Conservation (phyloP, 192 early-diverging fungal genomes). For the Gaertneriomyces sp. region DNA sequence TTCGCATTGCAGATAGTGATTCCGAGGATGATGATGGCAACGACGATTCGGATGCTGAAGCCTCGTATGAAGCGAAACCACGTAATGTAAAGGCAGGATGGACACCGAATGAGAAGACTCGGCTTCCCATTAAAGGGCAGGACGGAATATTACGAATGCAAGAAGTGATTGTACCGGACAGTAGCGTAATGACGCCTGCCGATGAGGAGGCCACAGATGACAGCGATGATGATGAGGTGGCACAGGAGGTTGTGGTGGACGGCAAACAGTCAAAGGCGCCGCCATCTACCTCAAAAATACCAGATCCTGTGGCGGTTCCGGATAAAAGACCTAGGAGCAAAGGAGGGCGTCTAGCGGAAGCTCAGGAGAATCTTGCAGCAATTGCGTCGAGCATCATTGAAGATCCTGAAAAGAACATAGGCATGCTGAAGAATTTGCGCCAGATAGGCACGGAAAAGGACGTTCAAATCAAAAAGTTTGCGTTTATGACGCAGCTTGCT, state of each 20-base stretch:
- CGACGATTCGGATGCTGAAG: constrained; percentile 53
- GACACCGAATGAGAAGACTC: constrained; percentile 50
- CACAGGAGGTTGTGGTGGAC: constrained; percentile 3
- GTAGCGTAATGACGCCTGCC: background rate
- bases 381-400: constrained; percentile 75
- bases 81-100: constrained; percentile 51
- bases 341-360: constrained; percentile 22
- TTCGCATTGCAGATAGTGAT: constrained; percentile 29
- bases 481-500: constrained; percentile 81
- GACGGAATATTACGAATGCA: constrained; percentile 52
- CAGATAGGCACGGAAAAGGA: constrained; percentile 63
- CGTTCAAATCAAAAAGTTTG: constrained; percentile 65
- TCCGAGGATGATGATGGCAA: constrained; percentile 29
- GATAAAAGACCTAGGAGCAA: constrained; percentile 25
- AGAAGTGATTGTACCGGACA: constrained; percentile 37
- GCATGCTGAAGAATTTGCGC: constrained; percentile 65
- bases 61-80: constrained; percentile 61
- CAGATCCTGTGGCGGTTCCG: background rate
- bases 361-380: constrained; percentile 73
- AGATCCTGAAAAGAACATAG: constrained; percentile 73
- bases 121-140: constrained; percentile 66
- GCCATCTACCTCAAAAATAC: constrained; percentile 4
- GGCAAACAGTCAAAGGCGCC: constrained; percentile 18
- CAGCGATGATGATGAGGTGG: constrained; percentile 25
- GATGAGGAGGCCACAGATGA: background rate